phyloP scores from a whole-genome alignment of 169 alveolate species.

The Plasmodium ovale region DNA sequence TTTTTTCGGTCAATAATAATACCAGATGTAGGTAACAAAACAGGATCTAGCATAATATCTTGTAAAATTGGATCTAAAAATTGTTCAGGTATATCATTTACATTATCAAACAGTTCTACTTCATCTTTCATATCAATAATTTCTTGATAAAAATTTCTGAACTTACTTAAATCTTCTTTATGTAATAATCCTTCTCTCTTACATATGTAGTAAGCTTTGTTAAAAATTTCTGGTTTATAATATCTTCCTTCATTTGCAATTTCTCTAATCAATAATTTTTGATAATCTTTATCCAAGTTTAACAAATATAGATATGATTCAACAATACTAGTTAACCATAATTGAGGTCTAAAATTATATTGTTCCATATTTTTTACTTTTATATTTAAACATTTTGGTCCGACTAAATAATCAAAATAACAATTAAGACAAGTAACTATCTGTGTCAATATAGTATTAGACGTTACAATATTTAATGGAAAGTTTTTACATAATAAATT shows the following conservation, averaged over 20 bases:
- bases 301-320: slow-evolving; percentile 83
- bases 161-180: slow-evolving; percentile 78
- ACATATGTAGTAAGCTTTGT: slow-evolving; percentile 84
- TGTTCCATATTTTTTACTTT: slow-evolving; percentile 91
- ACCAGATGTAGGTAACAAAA: slow-evolving; percentile 92
- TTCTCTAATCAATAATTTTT: slow-evolving; percentile 47
- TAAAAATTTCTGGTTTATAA: slow-evolving; percentile 84
- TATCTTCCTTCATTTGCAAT: slow-evolving; percentile 87
- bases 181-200: slow-evolving; percentile 84
- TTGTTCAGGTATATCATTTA: slow-evolving; percentile 92
- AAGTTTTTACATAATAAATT: slow-evolving; percentile 82
- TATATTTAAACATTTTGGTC: slow-evolving; percentile 89
- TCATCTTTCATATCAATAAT: slow-evolving; percentile 75
- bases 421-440: slow-evolving; percentile 91
- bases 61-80: slow-evolving; percentile 93
- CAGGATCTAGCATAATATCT: slow-evolving; percentile 95
- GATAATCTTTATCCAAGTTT: slow-evolving; percentile 53
- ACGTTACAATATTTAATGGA: slow-evolving; percentile 80
- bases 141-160: slow-evolving; percentile 74
- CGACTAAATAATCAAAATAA: slow-evolving; percentile 91
- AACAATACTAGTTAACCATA: slow-evolving; percentile 83
- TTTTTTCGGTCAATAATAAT: slow-evolving; percentile 91
- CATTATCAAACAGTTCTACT: slow-evolving; percentile 72
- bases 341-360: slow-evolving; percentile 90
- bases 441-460: slow-evolving; percentile 87